Evolutionary conservation across 768 basidiomycete species (phyloP), one percentile per base, ranked within the genome.

Genomic region (Piloderma croceum): DNA sequence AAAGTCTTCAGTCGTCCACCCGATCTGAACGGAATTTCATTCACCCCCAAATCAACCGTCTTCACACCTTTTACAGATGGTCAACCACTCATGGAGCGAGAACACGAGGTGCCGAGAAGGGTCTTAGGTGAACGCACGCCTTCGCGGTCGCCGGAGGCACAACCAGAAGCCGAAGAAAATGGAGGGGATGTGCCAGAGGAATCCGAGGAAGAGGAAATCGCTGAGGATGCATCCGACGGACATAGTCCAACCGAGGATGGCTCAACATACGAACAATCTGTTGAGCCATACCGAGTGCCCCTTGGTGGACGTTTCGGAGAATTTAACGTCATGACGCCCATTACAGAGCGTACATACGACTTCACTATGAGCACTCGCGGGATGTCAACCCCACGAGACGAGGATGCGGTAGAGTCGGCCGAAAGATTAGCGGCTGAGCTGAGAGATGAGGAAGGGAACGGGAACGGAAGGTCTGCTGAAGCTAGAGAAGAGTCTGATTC

Each of bases 321-420:
- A 43, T 87, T 97, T 63, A 81, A 86, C 54, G 82, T 93, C 41
- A 92, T 99, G 91, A 98, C 94, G 7, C 94, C 96, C 3, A 97
- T 98, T 60, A 90, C 90, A 10, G 96, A 99, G 61, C 74, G 93
- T 31, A 98, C 96, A 7, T 77, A 77, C 52, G 96, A 98, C 61
- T 93, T 71, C 57, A 76, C 85, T 3, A 71, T 70, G 23, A 83
- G 79, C 50, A 83, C 78, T 12, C 68, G 77, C 43, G 46, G 33
- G 48, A 57, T 24, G 53, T 56, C 31, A 49, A 57, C 4, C 36
- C 38, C 36, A 59, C 59, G 18, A 50, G 63, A 29, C 61, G 63
- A 34, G 53, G 61, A 44, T 45, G 80, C 81, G 20, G 59, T 70
- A 4, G 63, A 74, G 43, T 71, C 65, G 7, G 83, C 72, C 25